A percentile compares a stretch with the other conserved stretches of the same genome.
phyloP scores from a whole-genome alignment of 352 stramenopile genomes.

The Phytophthora pisi region DNA sequence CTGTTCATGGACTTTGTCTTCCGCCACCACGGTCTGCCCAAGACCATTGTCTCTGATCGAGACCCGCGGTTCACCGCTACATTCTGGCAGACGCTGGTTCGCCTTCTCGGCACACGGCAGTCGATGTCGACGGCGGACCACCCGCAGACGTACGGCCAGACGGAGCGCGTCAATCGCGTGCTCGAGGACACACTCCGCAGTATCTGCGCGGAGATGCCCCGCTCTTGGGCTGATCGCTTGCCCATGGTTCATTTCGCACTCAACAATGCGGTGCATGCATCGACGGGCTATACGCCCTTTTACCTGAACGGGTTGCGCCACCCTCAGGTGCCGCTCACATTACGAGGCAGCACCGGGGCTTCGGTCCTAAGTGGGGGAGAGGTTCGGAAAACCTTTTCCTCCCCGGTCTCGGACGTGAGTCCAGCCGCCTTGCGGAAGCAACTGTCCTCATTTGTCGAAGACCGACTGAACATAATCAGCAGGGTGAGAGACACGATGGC shows the following conservation, averaged over 20 bases:
- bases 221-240: conserved; percentile 16
- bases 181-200: conserved; percentile 27
- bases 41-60: conserved; percentile 13
- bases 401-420: too few species aligned
- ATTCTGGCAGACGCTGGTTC: conserved; percentile 28
- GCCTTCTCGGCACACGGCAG: conserved; percentile 14
- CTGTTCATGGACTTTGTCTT: conserved; percentile 40
- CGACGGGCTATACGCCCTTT: conserved; percentile 15
- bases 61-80: conserved; percentile 16
- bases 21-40: conserved; percentile 22
- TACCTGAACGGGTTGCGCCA: conserved; percentile 12
- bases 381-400: too few species aligned
- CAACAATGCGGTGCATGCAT: conserved; percentile 24
- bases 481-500: too few species aligned
- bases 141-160: conserved; percentile 35
- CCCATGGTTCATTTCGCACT: conserved; percentile 33
- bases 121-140: conserved; percentile 32
- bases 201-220: conserved; percentile 19
- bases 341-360: too few species aligned
- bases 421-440: too few species aligned
- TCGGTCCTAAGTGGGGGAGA: too few species aligned
- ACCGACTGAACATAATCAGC: too few species aligned
- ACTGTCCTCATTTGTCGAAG: too few species aligned
- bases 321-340: conserved; percentile 20
- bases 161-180: conserved; percentile 28